Evolutionary conservation across 768 basidiomycete genomes (phyloP).

Genomic region (Agaricus sinodeliciosus): DNA sequence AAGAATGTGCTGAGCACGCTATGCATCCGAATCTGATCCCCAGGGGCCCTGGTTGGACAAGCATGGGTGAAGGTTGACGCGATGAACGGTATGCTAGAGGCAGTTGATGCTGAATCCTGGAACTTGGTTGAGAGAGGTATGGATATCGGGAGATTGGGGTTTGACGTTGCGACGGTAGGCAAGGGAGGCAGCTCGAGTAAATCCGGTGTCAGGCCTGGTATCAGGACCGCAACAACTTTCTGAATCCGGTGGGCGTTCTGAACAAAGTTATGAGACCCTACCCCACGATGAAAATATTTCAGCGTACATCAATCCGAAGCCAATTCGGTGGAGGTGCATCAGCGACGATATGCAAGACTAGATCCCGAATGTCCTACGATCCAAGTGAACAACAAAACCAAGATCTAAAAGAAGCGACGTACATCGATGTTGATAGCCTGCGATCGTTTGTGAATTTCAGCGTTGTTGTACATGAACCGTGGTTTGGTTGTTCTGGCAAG

Average conservation of each 20-base stretch:
- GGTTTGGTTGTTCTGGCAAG: conserved; percentile 47
- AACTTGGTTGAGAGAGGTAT: conserved; percentile 28
- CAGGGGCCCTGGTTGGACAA: conserved; percentile 89
- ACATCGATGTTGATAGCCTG: conserved; percentile 81
- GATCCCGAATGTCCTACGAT: conserved; percentile 78
- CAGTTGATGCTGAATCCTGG: conserved; percentile 17
- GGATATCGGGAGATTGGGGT: conserved; percentile 40
- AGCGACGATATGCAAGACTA: conserved; percentile 74
- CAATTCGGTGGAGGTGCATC: conserved; percentile 84
- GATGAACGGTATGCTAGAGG: conserved; percentile 53
- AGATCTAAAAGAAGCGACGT: conserved; percentile 20
- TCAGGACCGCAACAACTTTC: conserved; percentile 72
- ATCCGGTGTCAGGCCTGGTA: conserved; percentile 81
- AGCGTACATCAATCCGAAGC: conserved; percentile 74
- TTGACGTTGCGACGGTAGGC: conserved; percentile 59
- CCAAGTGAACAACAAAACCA: neutral
- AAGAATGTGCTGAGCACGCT: conserved; percentile 82
- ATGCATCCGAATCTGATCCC: conserved; percentile 80
- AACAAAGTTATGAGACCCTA: neutral
- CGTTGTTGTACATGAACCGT: conserved; percentile 74
- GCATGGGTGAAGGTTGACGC: conserved; percentile 85
- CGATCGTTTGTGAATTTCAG: conserved; percentile 66
- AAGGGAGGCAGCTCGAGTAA: conserved; percentile 65
- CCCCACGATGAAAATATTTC: neutral
- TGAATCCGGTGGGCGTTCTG: conserved; percentile 72